phyloP scores from a whole-genome alignment of 2,329 filamentous ascomycete genomes.

The Diaporthe citrichinensis region DNA sequence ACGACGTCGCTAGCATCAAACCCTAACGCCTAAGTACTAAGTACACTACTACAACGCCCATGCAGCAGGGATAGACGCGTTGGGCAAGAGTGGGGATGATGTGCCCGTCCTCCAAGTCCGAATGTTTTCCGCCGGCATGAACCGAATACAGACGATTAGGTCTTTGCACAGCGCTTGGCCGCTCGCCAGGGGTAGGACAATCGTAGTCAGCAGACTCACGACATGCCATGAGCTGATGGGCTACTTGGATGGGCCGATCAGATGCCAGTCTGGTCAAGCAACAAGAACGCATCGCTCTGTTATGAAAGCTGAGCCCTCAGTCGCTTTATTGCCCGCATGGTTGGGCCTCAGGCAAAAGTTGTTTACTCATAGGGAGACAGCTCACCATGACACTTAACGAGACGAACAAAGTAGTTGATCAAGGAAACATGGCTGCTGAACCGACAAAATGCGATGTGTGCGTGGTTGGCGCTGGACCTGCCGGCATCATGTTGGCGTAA shows the following conservation, averaged over 20 bases:
- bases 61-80: neutral
- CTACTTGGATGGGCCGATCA: neutral
- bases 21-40: neutral
- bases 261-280: neutral
- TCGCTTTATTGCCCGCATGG: neutral
- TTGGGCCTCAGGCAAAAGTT: neutral
- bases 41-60: neutral
- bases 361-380: neutral
- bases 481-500: constrained; percentile 68
- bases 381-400: constrained; percentile 14
- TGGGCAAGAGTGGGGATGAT: constrained; percentile 13
- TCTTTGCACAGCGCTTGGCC: neutral
- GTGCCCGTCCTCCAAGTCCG: neutral
- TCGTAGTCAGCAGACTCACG: constrained; percentile 7
- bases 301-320: neutral
- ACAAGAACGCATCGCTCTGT: neutral
- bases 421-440: neutral
- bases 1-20: neutral
- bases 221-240: constrained; percentile 18
- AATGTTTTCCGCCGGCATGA: neutral
- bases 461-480: constrained; percentile 69
- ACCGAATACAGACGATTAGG: neutral
- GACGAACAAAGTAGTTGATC: neutral
- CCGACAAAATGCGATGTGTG: constrained; percentile 52
- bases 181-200: neutral